Percentiles rank a stretch among this genome's conserved stretches.
Evolutionary conservation across 306 rosid species (phyloP).

Genomic region (Astragalus glycyphyllos): DNA sequence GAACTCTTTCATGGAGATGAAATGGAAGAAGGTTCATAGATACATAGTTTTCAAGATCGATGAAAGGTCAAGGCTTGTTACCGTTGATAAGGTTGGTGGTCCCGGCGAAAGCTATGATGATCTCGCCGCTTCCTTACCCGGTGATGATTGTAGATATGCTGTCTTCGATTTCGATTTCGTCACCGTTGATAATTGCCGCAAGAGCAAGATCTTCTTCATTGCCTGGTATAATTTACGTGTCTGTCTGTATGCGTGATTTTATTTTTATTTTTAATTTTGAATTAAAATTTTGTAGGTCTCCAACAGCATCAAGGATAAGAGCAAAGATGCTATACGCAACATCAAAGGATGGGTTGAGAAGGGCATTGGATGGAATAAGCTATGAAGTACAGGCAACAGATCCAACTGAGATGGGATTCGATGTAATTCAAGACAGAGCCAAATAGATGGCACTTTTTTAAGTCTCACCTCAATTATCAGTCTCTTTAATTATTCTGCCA

Average conservation of each 20-base stretch:
- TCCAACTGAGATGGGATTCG: slow-evolving; percentile 97
- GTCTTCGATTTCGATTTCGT: slow-evolving; percentile 97
- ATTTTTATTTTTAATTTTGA: not conserved
- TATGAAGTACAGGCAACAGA: slow-evolving; percentile 96
- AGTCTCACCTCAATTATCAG: not conserved
- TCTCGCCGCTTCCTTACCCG: slow-evolving; percentile 85
- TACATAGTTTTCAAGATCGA: slow-evolving; percentile 98
- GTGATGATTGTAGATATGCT: slow-evolving; percentile 92
- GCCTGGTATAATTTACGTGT: slow-evolving; percentile 77
- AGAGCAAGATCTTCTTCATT: slow-evolving; percentile 99
- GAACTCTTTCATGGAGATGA: slow-evolving; percentile 97
- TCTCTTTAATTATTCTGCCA: slow-evolving; percentile 38
- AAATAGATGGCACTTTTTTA: slow-evolving; percentile 38
- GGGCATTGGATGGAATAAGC: slow-evolving; percentile 88
- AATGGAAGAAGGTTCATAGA: slow-evolving; percentile 94
- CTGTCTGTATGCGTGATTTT: too few species aligned
- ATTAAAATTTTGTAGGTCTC: slow-evolving; percentile 62
- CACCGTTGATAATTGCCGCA: slow-evolving; percentile 94
- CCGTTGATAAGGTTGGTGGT: slow-evolving; percentile 94
- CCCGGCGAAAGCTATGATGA: slow-evolving; percentile 84
- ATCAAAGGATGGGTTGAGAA: slow-evolving; percentile 91
- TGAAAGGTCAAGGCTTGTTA: slow-evolving; percentile 79
- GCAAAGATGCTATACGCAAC: slow-evolving; percentile 96
- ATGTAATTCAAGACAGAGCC: slow-evolving; percentile 62
- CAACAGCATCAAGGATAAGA: slow-evolving; percentile 93